Conservation (phyloP, 306 rosid genomes). For the Aeschynomene evenia region DNA sequence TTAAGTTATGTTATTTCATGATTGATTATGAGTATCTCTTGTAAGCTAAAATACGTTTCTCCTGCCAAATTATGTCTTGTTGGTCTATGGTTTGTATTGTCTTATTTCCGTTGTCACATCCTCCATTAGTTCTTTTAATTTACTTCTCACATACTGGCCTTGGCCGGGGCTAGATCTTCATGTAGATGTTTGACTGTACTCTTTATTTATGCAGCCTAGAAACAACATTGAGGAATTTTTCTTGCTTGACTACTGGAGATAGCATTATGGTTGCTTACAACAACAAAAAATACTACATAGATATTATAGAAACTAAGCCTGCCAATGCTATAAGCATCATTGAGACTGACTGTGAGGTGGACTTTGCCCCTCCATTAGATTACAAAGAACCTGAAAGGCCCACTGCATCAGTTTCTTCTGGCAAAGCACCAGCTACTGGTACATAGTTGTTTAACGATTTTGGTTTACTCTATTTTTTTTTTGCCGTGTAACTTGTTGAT, state of each 20-base stretch:
- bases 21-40: neutral
- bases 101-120: neutral
- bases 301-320: constrained; percentile 89
- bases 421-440: constrained; percentile 71
- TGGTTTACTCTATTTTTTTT: neutral
- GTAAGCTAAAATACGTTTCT: constrained; percentile 15
- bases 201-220: constrained; percentile 64
- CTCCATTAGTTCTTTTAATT: constrained; percentile 7
- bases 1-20: neutral
- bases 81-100: neutral
- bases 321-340: constrained; percentile 86
- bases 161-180: constrained; percentile 17
- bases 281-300: constrained; percentile 92
- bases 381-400: constrained; percentile 95
- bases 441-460: constrained; percentile 4
- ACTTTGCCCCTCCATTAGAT: constrained; percentile 98
- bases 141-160: neutral
- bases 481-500: constrained; percentile 12
- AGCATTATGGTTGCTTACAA: constrained; percentile 99
- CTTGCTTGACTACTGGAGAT: constrained; percentile 91
- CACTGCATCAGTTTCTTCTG: constrained; percentile 39
- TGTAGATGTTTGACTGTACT: constrained; percentile 4
- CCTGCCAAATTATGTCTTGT: neutral
- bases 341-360: constrained; percentile 99
- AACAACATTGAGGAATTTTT: constrained; percentile 90